Evolutionary conservation across 495 filamentous ascomycete genomes (phyloP).

Genomic region (Tuber calosporum): DNA sequence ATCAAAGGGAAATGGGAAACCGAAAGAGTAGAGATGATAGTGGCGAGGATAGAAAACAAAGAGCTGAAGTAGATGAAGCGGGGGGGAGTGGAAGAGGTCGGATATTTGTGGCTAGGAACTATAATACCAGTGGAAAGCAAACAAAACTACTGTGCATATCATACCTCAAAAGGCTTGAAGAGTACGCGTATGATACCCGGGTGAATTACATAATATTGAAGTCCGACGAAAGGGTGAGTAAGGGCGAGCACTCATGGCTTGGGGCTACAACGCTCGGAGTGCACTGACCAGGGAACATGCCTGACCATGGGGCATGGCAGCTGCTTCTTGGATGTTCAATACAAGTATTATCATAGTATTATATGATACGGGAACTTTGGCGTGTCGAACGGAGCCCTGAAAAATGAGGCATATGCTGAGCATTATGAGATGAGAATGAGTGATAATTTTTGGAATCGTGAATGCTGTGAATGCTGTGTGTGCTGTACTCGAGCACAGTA

Average conservation of each 20-base stretch:
- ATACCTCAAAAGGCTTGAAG: background rate
- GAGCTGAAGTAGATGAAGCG: background rate
- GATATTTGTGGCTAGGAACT: background rate
- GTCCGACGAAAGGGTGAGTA: background rate
- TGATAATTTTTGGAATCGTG: background rate
- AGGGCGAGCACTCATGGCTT: background rate
- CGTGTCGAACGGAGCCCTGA: background rate
- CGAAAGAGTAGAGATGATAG: background rate
- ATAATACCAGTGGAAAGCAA: background rate
- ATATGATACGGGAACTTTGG: background rate
- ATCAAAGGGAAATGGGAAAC: conserved; percentile 7
- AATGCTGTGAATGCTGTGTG: background rate
- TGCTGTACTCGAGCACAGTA: background rate
- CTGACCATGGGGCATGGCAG: background rate
- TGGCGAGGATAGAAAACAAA: background rate
- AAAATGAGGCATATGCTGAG: background rate
- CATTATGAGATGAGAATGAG: background rate
- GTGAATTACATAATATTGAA: background rate
- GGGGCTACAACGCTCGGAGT: background rate
- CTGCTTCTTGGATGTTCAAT: background rate
- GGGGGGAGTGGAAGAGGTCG: background rate
- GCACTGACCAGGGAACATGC: background rate
- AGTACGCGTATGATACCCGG: background rate
- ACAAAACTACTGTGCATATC: no score
- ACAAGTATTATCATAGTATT: no score